Evolutionary conservation across 2,329 filamentous ascomycete species (phyloP), one percentile per base, ranked within the genome.

Genomic region (Apiospora aurea): DNA sequence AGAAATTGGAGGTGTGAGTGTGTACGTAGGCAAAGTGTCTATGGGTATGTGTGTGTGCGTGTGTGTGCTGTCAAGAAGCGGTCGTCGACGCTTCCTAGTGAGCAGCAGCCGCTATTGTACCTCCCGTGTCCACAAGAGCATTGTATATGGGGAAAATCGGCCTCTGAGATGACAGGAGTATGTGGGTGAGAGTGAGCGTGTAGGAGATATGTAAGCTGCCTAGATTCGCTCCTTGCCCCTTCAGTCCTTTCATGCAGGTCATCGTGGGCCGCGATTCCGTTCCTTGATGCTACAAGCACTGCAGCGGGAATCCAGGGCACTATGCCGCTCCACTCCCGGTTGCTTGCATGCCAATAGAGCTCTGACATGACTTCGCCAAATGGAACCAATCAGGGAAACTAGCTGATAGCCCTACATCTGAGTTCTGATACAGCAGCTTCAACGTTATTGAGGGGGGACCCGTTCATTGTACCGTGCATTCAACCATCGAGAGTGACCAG

Each of bases 321-420:
- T 74, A 71, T 75, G 75, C 75, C 49, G 69, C 69, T 64, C 69
- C 51, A 44, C 51, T 46, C 75, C 75, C 78, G 79, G 78, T 29
- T 79, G 71, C 76, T 72, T 79, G 78, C 79, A 80, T 78, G 43
- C 72, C 73, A 73, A 71, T 74, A 76, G 75, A 74, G 74, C 75
- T 75, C 73, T 71, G 73, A 72, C 72, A 73, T 75, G 73, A 75
- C 76, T 53, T 80, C 78, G 79, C 78, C 77, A 79, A 78, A 79
- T 72, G 72, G 74, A 75, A 74, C 79, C 78, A 77, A 80, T 79
- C 78, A 75, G 57, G 57, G 34, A 75, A 41, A 41, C 34, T 70
- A 61, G 72, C 72, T 68, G 44, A 18, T 51, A 44, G 29, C 46
- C 43, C 34, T 41, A 61, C 44, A 29, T 29, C 47, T 43, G 38